Evolutionary conservation across 306 rosid genomes (phyloP), one percentile per base, ranked within the genome.

Genomic region (Medicago ruthenica): DNA sequence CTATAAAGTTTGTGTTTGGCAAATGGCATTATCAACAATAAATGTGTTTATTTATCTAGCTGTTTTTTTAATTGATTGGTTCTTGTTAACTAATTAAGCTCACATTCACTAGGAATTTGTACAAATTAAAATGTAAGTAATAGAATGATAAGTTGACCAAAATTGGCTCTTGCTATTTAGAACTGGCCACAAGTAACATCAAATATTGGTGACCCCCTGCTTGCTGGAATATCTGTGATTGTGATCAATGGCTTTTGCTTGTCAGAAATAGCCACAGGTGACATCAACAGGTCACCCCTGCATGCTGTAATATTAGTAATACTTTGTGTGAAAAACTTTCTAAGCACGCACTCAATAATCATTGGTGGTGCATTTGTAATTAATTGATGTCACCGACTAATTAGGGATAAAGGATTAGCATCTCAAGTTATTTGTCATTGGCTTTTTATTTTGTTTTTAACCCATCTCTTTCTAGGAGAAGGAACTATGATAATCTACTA

Each of bases 191-290:
- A 18, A 15, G 66, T 71, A 64, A 51, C 71, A 48, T 71, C 55
- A 62, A 51, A 5, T 58, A 40, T 47, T 4, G 3, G 22, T 60
- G 79, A 44, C 75, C 83, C 64, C 70, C 5, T 68, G 64, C 75
- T 45, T 66, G 75, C 75, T 67, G 63, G 70, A 65, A 73, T 55
- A 55, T 34, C 24, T 71, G 44, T 78, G 71, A 59, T 53, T 51
- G 66, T 37, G 67, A 31, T 14, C 15, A 34, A 50, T 64, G 72
- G 15, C 72, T 51, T n/a, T 75, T 80, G 20, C 6, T 45, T 55
- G 11, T 15, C 2, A 2, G 37, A 39, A 40, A 65, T 65, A 48
- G 73, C 70, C 41, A 39, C 2, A 15, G 18, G 44, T 63, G 45
- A 75, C 71, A 60, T 74, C 34, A 74, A 44, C 22, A 58, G 44